Conservation (phyloP, 768 basidiomycete genomes). For the Mycena vulgaris region DNA sequence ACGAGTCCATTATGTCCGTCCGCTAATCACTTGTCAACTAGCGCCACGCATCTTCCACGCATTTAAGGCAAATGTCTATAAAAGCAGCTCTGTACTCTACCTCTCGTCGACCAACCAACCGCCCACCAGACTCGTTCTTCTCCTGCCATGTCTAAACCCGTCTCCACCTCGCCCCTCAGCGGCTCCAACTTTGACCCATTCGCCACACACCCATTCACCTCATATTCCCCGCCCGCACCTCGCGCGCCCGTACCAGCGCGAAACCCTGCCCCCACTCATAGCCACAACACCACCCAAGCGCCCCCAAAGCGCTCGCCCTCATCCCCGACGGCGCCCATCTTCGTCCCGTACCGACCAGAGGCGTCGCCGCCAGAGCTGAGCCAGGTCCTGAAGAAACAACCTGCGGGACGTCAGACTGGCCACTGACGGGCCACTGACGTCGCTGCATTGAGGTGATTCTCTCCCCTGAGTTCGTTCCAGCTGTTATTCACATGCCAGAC, state of each 20-base stretch:
- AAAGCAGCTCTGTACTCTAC: constrained; percentile 12
- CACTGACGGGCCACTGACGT: neutral
- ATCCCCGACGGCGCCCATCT: constrained; percentile 27
- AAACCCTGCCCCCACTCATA: constrained; percentile 28
- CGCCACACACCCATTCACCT: constrained; percentile 38
- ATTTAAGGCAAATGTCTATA: constrained; percentile 22
- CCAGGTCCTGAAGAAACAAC: constrained; percentile 34
- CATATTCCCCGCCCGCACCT: constrained; percentile 33
- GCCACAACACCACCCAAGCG: constrained; percentile 12
- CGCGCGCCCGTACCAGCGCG: constrained; percentile 19
- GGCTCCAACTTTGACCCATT: constrained; percentile 37
- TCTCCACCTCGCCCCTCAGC: constrained; percentile 30
- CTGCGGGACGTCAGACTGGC: constrained; percentile 22
- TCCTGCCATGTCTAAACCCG: constrained; percentile 17
- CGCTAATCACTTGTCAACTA: constrained; percentile 28
- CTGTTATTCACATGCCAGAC: constrained; percentile 30
- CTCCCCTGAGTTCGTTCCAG: neutral
- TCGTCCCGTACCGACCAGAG: constrained; percentile 35
- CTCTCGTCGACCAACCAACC: neutral
- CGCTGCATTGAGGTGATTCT: constrained; percentile 8
- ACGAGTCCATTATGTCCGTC: constrained; percentile 27
- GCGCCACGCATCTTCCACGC: constrained; percentile 19
- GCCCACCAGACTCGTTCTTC: constrained; percentile 6
- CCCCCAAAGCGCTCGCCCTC: constrained; percentile 28
- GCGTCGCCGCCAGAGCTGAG: constrained; percentile 29